Conservation (phyloP, 257 asterid species). For the Solanum corneliomulleri region DNA sequence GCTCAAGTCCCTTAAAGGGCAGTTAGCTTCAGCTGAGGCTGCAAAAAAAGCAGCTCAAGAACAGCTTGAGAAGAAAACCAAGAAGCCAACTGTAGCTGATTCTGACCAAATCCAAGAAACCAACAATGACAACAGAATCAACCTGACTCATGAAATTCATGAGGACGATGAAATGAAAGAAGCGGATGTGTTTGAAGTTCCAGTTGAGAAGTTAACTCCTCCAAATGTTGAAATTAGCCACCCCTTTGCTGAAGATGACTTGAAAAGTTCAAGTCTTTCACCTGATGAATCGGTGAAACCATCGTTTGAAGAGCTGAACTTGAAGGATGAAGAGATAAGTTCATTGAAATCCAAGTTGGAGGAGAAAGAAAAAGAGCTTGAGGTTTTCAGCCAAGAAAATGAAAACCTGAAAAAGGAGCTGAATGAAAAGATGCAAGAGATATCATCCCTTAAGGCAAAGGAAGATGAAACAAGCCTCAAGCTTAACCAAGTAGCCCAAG, state of each 20-base stretch:
- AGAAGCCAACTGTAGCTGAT: slow-evolving; percentile 10
- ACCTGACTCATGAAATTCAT: slow-evolving; percentile 4
- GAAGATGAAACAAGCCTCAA: slow-evolving; percentile 26
- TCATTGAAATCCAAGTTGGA: slow-evolving; percentile 31
- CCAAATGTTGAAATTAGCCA: slow-evolving; percentile 4
- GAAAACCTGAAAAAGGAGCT: slow-evolving; percentile 32
- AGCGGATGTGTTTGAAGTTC: slow-evolving; percentile 76
- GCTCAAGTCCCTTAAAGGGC: slow-evolving; percentile 4
- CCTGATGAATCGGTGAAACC: slow-evolving; percentile 18
- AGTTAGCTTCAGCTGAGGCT: slow-evolving; percentile 5
- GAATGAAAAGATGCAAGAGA: slow-evolving; percentile 25
- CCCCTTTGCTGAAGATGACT: not conserved
- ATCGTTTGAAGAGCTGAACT: slow-evolving; percentile 22
- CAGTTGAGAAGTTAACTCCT: slow-evolving; percentile 23
- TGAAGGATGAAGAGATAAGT: slow-evolving; percentile 36
- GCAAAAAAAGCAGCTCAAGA: slow-evolving; percentile 7
- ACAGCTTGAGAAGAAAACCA: slow-evolving; percentile 2
- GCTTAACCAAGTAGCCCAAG: slow-evolving; percentile 29
- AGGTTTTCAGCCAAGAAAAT: slow-evolving; percentile 27
- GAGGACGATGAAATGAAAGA: slow-evolving; percentile 42
- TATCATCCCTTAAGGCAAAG: slow-evolving; percentile 24
- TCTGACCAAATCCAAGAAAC: slow-evolving; percentile 11
- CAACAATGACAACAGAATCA: slow-evolving; percentile 8
- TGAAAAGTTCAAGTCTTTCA: not conserved
- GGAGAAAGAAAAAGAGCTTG: slow-evolving; percentile 43